Percentiles rank a stretch among this genome's conserved stretches.
Conservation (phyloP, 2,329 filamentous ascomycete genomes). For the Pseudogymnoascus sp. region DNA sequence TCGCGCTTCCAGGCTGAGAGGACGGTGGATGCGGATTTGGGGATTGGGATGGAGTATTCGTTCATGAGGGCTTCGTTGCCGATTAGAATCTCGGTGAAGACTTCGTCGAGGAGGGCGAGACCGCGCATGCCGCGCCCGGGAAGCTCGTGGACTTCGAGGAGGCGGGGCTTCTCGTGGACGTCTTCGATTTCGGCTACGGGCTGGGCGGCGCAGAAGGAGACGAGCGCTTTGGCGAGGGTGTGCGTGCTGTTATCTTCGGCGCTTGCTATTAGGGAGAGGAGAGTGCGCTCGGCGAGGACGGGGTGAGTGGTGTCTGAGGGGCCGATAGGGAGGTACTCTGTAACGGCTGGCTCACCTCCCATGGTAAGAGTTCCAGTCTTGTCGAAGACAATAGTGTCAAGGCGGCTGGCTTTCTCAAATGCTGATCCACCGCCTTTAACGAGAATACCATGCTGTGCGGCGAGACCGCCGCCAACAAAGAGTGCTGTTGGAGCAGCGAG, state of each 20-base stretch:
- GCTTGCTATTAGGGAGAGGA: constrained; percentile 21
- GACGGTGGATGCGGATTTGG: constrained; percentile 28
- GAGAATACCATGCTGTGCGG: constrained; percentile 49
- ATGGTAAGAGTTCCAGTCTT: constrained; percentile 54
- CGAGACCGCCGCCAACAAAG: constrained; percentile 51
- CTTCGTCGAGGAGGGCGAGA: constrained; percentile 32
- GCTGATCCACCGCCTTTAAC: constrained; percentile 54
- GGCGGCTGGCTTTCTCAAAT: constrained; percentile 48
- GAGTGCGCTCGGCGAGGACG: not conserved
- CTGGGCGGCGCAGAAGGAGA: constrained; percentile 47
- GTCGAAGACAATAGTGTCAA: constrained; percentile 52
- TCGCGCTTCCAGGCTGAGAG: constrained; percentile 53
- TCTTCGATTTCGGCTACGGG: not conserved
- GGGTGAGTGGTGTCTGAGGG: not conserved
- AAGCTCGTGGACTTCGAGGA: constrained; percentile 51
- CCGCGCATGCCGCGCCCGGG: constrained; percentile 66
- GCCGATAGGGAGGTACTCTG: constrained; percentile 15
- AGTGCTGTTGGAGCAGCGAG: constrained; percentile 53
- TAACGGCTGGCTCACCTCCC: constrained; percentile 63
- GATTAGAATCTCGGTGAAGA: constrained; percentile 47
- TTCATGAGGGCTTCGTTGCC: constrained; percentile 68
- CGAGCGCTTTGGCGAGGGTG: constrained; percentile 65
- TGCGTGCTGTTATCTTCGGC: constrained; percentile 69
- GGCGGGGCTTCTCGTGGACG: constrained; percentile 23
- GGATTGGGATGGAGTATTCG: constrained; percentile 38